Base-by-base conservation (phyloP, 768 basidiomycete species). In the Podaxis sp. region DNA sequence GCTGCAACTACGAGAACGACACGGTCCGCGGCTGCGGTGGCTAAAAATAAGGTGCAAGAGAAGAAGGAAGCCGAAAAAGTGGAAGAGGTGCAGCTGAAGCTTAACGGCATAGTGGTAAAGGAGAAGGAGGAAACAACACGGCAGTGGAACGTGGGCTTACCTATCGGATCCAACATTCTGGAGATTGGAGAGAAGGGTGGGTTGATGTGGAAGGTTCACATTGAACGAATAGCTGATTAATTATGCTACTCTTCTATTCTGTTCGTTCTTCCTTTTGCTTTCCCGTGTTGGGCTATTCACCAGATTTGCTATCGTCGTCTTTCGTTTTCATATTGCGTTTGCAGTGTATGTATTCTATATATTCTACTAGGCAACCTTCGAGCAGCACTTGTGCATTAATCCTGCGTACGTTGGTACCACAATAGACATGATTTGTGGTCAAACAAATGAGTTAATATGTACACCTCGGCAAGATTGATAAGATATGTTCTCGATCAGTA, bases 141-240 rank as follows among this genome's bases (percentile, higher is more conserved):
- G 0, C 74, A 81, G 57, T 93, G 91, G 92, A 80, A 82, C 66
- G 75, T 91, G 15, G 80, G 82, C 17, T 73, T 91, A 17, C 78
- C 83, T 0, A 70, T 77, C 3, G 92, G 92, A 13, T 68, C 77
- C 4, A 90, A 84, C 67, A 74, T 85, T 17, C 71, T 94, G 30
- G 92, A 93, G 72, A 75, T 94, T 26, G 90, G 91, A 37, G 89
- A 90, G 76, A 82, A 81, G 68, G 87, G 84, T 37, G 89, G 89
- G 10, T 71, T 85, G 66, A 72, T 84, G 26, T 91, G 90, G 90
- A 90, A 87, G 72, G 77, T 89, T 24, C 88, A 88, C 70, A 74
- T 87, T 48, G 84, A 87, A 66, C 79, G 85, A 48, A 62, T 76
- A 64, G 72, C 53, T 49, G 44, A 55, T 62, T 62, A 26, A 55